Base-by-base conservation (phyloP, 768 basidiomycete genomes). In the Phylloporus arenicola region DNA sequence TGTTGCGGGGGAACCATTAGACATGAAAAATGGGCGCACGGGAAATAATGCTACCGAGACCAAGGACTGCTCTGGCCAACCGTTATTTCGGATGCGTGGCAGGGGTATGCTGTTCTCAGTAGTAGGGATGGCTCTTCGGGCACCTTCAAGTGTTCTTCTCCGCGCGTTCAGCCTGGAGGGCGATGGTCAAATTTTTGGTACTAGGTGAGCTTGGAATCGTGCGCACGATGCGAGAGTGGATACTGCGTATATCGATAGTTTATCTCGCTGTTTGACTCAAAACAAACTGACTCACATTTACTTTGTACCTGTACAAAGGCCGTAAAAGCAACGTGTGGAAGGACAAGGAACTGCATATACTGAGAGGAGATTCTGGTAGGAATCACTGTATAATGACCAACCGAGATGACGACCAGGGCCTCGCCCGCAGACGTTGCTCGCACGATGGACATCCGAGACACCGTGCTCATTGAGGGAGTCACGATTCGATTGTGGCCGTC, bases 181-280 rank as follows among this genome's bases (percentile, higher is more conserved):
- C 3, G 9, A 17, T 4, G 9, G 11, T 13, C 27, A 45, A 19
- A 3, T 24, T 25, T 35, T 12, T 20, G 35, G 27, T 24, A 6
- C 33, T 3, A n/a, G 22, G 10, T 17, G n/a, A 4, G 16, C 3
- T 9, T 47, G 31, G 4, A 27, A 33, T 6, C 2, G 39, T 19
- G 50, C 58, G 27, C 17, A 60, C 58, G 48, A 59, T 38, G 58
- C 51, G 13, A 53, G 39, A 12, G 53, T 44, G n/a, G 58, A 60
- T 39, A 60, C 39, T 1, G 55, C 58, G 20, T 60, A 57, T 14
- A 57, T 17, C 29, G 4, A 22, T 4, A 33, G 20, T 25, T 30
- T 8, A 40, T 27, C 30, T 11, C 10, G 25, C 24, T 13, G n/a
- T 29, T 39, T 10, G 11, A 4, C 31, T 13, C 2, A 17, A 24